Percentiles rank a stretch among this genome's conserved stretches.
Evolutionary conservation across 1,139 yeast species (phyloP).

Genomic region (Yamadazyma jaroonii): DNA sequence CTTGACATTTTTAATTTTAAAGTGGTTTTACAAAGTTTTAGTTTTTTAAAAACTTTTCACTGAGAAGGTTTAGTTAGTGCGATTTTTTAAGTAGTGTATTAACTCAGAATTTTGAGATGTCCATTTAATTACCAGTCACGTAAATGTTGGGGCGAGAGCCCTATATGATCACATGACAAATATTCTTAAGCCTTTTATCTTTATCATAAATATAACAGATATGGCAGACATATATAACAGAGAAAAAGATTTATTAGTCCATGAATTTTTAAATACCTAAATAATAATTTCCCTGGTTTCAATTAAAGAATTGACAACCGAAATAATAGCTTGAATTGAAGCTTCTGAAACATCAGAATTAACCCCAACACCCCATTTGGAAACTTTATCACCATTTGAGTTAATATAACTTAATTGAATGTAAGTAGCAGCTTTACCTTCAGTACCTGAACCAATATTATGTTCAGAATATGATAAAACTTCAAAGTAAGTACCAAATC

Average conservation of each 20-base stretch:
- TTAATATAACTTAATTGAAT: conserved; percentile 61
- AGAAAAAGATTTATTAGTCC: no score
- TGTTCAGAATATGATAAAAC: conserved; percentile 90
- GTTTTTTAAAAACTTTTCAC: conserved; percentile 4
- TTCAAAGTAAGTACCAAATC: conserved; percentile 57
- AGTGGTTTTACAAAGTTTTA: conserved; percentile 2
- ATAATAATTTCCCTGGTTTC: conserved; percentile 24
- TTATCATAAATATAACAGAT: no score
- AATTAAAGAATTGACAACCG: conserved; percentile 36
- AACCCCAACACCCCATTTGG: conserved; percentile 93
- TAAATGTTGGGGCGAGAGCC: neutral
- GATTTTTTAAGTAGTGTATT: conserved; percentile 1
- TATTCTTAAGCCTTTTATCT: no score
- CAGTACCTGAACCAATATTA: conserved; percentile 83
- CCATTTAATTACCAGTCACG: conserved; percentile 2
- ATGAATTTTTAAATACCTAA: conserved; percentile 6
- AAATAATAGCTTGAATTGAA: conserved; percentile 40
- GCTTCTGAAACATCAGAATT: conserved; percentile 93
- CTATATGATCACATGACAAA: neutral
- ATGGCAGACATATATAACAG: no score
- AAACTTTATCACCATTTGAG: conserved; percentile 30
- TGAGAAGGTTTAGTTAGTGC: conserved; percentile 6
- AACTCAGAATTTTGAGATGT: neutral
- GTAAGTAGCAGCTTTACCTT: conserved; percentile 87
- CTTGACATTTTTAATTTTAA: conserved; percentile 59